These are phyloP conservation scores for Plasmodium sp. DNA, from an alignment of 169 alveolate genomes.

Conservation along the genomic window DNA sequence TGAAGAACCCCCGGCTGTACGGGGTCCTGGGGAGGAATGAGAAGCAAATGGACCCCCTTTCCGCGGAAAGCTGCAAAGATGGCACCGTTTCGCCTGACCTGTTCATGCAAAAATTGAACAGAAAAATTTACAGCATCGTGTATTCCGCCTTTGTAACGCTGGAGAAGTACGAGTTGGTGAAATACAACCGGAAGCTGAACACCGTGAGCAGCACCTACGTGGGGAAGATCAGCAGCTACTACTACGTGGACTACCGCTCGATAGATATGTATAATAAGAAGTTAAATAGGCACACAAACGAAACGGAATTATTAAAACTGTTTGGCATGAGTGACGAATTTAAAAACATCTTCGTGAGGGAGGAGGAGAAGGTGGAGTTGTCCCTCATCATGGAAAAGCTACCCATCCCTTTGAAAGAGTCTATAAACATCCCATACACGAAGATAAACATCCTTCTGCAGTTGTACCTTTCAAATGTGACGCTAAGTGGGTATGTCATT, in stretches of 20 bases:
- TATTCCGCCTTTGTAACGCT: slow-evolving; percentile 95
- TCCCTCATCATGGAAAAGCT: slow-evolving; percentile 94
- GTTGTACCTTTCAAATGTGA: slow-evolving; percentile 96
- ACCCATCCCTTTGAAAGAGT: slow-evolving; percentile 94
- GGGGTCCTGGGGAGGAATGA: slow-evolving; percentile 84
- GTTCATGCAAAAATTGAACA: slow-evolving; percentile 65
- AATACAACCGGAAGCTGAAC: slow-evolving; percentile 95
- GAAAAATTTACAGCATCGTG: slow-evolving; percentile 60
- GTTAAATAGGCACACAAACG: slow-evolving; percentile 91
- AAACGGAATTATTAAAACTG: slow-evolving; percentile 95
- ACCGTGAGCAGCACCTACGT: slow-evolving; percentile 94
- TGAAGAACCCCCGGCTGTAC: slow-evolving; percentile 92
- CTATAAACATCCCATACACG: slow-evolving; percentile 87
- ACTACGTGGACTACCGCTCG: slow-evolving; percentile 96
- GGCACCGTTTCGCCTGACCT: slow-evolving; percentile 13
- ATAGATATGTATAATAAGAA: slow-evolving; percentile 95
- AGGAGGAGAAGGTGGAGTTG: slow-evolving; percentile 97
- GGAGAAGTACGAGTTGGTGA: slow-evolving; percentile 93
- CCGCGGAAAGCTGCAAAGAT: neutral
- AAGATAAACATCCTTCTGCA: slow-evolving; percentile 97
- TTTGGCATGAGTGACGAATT: slow-evolving; percentile 98
- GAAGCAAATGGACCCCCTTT: neutral
- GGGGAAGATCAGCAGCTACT: slow-evolving; percentile 98
- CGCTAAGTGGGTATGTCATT: slow-evolving; percentile 97
- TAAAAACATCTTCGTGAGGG: slow-evolving; percentile 96